A percentile compares a stretch with the other conserved stretches of the same genome.
phyloP scores from a whole-genome alignment of 352 stramenopile species.

The Pythium aphanidermatum region DNA sequence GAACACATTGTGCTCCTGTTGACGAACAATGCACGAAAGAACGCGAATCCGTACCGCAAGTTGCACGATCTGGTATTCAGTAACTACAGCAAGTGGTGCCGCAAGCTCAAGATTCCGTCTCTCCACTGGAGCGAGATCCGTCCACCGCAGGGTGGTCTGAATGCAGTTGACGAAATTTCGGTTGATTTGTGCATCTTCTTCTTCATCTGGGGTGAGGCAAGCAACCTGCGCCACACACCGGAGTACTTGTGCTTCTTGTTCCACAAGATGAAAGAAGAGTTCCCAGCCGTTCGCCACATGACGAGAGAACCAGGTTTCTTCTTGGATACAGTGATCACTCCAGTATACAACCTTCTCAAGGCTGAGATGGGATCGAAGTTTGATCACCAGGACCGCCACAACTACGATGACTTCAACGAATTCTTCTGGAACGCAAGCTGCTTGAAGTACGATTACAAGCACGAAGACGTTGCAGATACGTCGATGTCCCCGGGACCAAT shows the following conservation, averaged over 20 bases:
- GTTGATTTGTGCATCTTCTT: constrained; percentile 93
- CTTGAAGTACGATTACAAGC: constrained; percentile 93
- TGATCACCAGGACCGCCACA: constrained; percentile 94
- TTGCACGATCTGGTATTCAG: constrained; percentile 79
- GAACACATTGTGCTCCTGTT: constrained; percentile 97
- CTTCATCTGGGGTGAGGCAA: constrained; percentile 98
- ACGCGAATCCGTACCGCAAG: constrained; percentile 74
- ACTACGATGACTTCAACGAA: constrained; percentile 99
- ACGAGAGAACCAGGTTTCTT: constrained; percentile 93
- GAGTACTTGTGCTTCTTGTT: constrained; percentile 99
- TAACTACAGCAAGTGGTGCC: constrained; percentile 88
- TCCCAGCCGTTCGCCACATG: constrained; percentile 56
- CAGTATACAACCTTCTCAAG: constrained; percentile 89
- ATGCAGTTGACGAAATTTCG: constrained; percentile 82
- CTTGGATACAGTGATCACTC: constrained; percentile 96
- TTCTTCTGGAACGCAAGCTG: constrained; percentile 98
- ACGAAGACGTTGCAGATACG: constrained; percentile 76
- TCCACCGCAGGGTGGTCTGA: constrained; percentile 72
- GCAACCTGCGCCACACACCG: constrained; percentile 96
- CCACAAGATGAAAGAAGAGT: constrained; percentile 92
- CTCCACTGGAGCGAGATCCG: constrained; percentile 67
- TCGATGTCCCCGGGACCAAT: constrained; percentile 51
- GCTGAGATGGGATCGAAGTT: constrained; percentile 84
- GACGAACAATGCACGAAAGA: constrained; percentile 86
- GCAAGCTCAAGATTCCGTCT: constrained; percentile 70